A percentile compares a stretch with the other conserved stretches of the same genome.
phyloP scores from a whole-genome alignment of 352 stramenopile species.

The Globisporangium parvum region DNA sequence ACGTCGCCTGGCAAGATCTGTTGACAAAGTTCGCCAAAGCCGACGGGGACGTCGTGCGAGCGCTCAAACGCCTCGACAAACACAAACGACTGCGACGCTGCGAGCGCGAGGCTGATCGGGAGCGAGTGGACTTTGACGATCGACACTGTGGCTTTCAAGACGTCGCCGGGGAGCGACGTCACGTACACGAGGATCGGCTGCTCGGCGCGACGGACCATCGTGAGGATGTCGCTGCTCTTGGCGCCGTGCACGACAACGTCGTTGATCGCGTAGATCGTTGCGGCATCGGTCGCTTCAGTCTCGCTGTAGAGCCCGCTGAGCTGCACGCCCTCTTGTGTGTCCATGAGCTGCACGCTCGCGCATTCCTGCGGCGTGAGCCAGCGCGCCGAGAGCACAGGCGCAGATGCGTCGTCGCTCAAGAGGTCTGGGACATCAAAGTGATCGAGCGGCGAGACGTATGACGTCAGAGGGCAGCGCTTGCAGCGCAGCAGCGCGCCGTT shows the following conservation, averaged over 20 bases:
- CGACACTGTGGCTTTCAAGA: slow-evolving; percentile 51
- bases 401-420: slow-evolving; percentile 12
- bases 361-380: slow-evolving; percentile 11
- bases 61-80: slow-evolving; percentile 42
- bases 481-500: slow-evolving; percentile 44
- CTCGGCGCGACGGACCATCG: slow-evolving; percentile 26
- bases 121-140: slow-evolving; percentile 50
- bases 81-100: slow-evolving; percentile 25
- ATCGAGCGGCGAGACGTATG: slow-evolving; percentile 29
- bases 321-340: slow-evolving; percentile 14
- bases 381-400: slow-evolving; percentile 6
- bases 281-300: background rate
- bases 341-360: slow-evolving; percentile 5
- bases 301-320: background rate
- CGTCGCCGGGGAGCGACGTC: slow-evolving; percentile 37
- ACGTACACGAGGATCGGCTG: slow-evolving; percentile 39
- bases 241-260: slow-evolving; percentile 42
- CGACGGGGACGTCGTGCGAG: slow-evolving; percentile 19
- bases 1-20: slow-evolving; percentile 71
- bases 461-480: slow-evolving; percentile 48
- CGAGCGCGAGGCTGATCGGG: slow-evolving; percentile 34
- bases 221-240: slow-evolving; percentile 26
- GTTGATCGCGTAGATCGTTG: slow-evolving; percentile 49
- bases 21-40: slow-evolving; percentile 45
- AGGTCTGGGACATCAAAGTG: slow-evolving; percentile 48